phyloP scores from a whole-genome alignment of 2,329 filamentous ascomycete species.

The Aspergillus fumigatiaffinis region DNA sequence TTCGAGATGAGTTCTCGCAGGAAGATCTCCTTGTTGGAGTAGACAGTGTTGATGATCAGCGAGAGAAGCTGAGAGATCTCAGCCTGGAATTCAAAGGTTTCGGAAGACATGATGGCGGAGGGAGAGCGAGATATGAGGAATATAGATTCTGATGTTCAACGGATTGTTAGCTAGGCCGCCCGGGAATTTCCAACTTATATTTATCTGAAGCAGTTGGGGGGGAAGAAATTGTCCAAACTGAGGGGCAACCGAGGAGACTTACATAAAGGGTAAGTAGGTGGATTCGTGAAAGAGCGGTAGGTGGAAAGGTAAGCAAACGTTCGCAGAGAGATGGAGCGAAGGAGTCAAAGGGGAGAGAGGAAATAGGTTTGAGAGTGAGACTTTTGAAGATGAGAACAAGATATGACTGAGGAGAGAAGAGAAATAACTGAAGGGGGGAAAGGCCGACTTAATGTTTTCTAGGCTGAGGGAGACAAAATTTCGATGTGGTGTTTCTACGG shows the following conservation, averaged over 20 bases:
- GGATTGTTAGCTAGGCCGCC: too few species aligned
- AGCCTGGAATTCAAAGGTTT: slow-evolving; percentile 99
- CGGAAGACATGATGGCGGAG: slow-evolving; percentile 65
- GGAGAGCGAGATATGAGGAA: slow-evolving; percentile 12
- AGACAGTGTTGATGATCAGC: slow-evolving; percentile 99
- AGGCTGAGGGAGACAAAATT: slow-evolving; percentile 22
- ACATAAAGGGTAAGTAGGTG: slow-evolving; percentile 5
- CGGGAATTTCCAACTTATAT: too few species aligned
- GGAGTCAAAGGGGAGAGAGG: slow-evolving; percentile 8
- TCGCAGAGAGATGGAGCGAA: slow-evolving; percentile 10
- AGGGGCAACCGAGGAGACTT: slow-evolving; percentile 12
- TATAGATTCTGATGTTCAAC: not conserved
- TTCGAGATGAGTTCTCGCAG: slow-evolving; percentile 98
- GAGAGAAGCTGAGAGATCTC: slow-evolving; percentile 99
- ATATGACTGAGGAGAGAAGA: slow-evolving; percentile 15
- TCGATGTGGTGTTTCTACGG: slow-evolving; percentile 34
- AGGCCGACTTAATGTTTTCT: slow-evolving; percentile 26
- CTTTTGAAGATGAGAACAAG: slow-evolving; percentile 3
- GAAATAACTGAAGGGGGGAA: slow-evolving; percentile 11
- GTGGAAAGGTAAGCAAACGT: slow-evolving; percentile 9
- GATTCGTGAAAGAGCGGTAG: slow-evolving; percentile 1
- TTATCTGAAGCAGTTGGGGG: too few species aligned
- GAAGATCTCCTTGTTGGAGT: slow-evolving; percentile 99
- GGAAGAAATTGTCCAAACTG: slow-evolving; percentile 3
- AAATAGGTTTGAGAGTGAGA: not conserved